Conservation (phyloP, 176 grass and related monocot genomes). For the Bothriochloa decipiens region DNA sequence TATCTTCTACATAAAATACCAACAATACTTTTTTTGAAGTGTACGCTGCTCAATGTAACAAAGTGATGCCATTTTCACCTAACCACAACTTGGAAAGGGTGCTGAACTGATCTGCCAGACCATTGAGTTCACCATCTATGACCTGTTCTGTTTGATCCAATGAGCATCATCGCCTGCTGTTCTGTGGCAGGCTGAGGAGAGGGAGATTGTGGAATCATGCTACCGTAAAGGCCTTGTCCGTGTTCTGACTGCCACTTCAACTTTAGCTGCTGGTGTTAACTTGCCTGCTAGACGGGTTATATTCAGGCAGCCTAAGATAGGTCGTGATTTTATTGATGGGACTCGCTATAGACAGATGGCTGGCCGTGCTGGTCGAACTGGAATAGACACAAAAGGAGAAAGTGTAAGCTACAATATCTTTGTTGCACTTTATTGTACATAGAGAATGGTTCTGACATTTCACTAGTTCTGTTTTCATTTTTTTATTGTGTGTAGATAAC, state of each 20-base stretch:
- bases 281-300: conserved; percentile 97
- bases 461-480: conserved; percentile 22
- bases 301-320: conserved; percentile 91
- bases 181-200: conserved; percentile 85
- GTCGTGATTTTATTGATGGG: conserved; percentile 95
- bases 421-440: conserved; percentile 8
- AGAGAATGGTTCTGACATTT: not conserved
- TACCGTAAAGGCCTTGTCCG: conserved; percentile 90
- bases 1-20: conserved; percentile 9
- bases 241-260: conserved; percentile 97
- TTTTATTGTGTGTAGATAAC: not conserved
- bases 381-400: conserved; percentile 97
- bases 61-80: conserved; percentile 13
- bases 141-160: conserved; percentile 28
- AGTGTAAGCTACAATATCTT: conserved; percentile 70
- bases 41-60: not conserved
- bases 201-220: conserved; percentile 94
- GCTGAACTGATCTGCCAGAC: not conserved
- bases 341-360: conserved; percentile 97
- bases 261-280: conserved; percentile 96
- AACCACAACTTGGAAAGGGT: conserved; percentile 12
- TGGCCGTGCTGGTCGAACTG: conserved; percentile 97
- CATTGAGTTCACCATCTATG: conserved; percentile 9
- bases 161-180: not conserved
- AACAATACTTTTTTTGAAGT: not conserved